A percentile compares a stretch with the other conserved stretches of the same genome.
phyloP scores from a whole-genome alignment of 1,139 yeast species.

The Debaryomycetaceae sp. region DNA sequence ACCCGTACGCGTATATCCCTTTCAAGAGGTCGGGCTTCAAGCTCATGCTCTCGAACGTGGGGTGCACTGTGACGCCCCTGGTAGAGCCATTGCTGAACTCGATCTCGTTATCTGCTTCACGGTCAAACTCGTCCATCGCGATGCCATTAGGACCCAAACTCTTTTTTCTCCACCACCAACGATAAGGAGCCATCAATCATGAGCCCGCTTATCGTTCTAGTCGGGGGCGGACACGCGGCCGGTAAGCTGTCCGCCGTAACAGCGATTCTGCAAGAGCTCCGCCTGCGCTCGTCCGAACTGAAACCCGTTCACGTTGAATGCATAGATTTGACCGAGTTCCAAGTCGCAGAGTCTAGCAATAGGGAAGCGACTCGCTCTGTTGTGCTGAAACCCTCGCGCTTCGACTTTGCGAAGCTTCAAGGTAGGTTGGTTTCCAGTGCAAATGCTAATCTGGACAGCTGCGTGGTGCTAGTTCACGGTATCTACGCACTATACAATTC shows the following conservation, averaged over 20 bases:
- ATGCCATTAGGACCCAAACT: no score
- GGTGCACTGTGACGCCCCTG: conserved; percentile 48
- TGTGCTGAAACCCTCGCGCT: conserved; percentile 28
- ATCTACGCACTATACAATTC: conserved; percentile 67
- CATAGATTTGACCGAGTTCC: conserved; percentile 16
- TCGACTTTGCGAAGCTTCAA: conserved; percentile 16
- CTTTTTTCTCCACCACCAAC: not conserved
- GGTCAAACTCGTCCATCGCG: conserved; percentile 32
- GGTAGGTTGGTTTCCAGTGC: no score
- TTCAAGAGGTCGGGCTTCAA: conserved; percentile 55
- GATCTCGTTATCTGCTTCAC: conserved; percentile 45
- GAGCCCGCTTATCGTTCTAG: conserved; percentile 33
- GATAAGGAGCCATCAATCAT: conserved; percentile 1
- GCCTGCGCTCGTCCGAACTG: conserved; percentile 6
- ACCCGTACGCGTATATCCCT: conserved; percentile 87
- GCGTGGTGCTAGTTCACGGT: conserved; percentile 60
- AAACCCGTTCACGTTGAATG: conserved; percentile 14
- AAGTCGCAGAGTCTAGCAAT: conserved; percentile 12
- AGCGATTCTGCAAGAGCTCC: conserved; percentile 19
- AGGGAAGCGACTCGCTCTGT: conserved; percentile 9
- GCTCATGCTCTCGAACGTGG: conserved; percentile 71
- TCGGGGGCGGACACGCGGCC: conserved; percentile 72
- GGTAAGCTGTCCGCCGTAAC: conserved; percentile 41
- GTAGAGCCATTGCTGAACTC: conserved; percentile 46
- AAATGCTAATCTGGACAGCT: conserved; percentile 10